phyloP scores from a whole-genome alignment of 2,329 filamentous ascomycete species.

The Lecanicillium sp. region DNA sequence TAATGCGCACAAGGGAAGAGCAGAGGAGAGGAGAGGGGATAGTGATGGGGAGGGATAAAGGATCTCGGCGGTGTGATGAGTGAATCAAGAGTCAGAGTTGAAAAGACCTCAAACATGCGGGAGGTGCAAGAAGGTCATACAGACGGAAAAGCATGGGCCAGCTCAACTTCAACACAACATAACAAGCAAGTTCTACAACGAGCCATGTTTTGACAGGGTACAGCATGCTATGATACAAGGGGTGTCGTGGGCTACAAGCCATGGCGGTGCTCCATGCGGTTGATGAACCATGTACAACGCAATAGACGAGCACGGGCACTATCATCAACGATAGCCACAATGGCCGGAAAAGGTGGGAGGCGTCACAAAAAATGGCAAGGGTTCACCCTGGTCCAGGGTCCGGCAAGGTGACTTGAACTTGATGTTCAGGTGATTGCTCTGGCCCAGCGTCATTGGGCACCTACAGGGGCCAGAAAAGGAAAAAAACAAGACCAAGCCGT shows the following conservation, averaged over 20 bases:
- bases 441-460: constrained; percentile 1
- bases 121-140: constrained; percentile 6
- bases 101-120: constrained; percentile 4
- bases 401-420: too few species aligned
- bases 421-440: too few species aligned
- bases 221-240: too few species aligned
- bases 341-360: too few species aligned
- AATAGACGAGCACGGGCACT: too few species aligned
- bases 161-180: not conserved
- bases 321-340: too few species aligned
- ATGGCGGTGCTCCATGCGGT: too few species aligned
- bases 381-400: too few species aligned
- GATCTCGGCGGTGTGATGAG: constrained; percentile 5
- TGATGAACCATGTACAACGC: too few species aligned
- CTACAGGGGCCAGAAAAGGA: not conserved
- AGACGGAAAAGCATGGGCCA: constrained; percentile 7
- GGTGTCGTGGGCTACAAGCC: too few species aligned
- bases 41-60: constrained; percentile 5
- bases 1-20: constrained; percentile 3
- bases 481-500: not conserved
- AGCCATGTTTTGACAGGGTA: too few species aligned
- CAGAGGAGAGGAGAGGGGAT: not conserved
- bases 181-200: not conserved
- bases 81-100: constrained; percentile 5
- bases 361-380: too few species aligned